A percentile compares a stretch with the other conserved stretches of the same genome.
Evolutionary conservation across 441 rosid genomes (phyloP).

Genomic region (Hura crepitans): DNA sequence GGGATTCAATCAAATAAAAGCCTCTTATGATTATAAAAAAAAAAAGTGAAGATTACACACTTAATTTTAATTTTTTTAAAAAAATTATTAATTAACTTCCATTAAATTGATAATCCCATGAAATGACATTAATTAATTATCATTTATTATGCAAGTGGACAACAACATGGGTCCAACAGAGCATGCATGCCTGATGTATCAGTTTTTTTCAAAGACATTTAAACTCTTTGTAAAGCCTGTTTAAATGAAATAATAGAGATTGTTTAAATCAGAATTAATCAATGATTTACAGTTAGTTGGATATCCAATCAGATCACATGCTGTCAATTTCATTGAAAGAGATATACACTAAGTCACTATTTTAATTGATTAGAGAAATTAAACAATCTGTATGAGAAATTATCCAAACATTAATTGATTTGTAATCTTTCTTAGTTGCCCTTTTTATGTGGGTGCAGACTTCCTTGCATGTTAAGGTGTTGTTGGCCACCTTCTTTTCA

Average conservation of each 20-base stretch:
- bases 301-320: background rate
- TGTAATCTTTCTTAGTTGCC: background rate
- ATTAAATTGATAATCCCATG: background rate
- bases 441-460: background rate
- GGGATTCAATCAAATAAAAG: slow-evolving; percentile 25
- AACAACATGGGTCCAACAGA: slow-evolving; percentile 17
- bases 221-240: background rate
- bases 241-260: too few relatives aligned
- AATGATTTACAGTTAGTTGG: too few relatives aligned
- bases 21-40: slow-evolving; percentile 20
- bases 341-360: slow-evolving; percentile 13
- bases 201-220: too few relatives aligned
- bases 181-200: background rate
- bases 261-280: too few relatives aligned
- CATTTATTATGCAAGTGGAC: slow-evolving; percentile 8
- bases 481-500: background rate
- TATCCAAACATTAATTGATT: background rate
- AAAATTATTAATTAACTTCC: too few relatives aligned
- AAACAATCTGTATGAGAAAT: background rate
- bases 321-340: slow-evolving; percentile 10
- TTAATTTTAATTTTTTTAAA: too few relatives aligned
- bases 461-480: slow-evolving; percentile 16
- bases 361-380: background rate
- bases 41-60: background rate
- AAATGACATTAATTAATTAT: background rate